Percentiles rank a stretch among this genome's conserved stretches.
These are phyloP conservation scores for Daldinia childiae DNA, from an alignment of 495 filamentous ascomycete species.

Conservation along the genomic window DNA sequence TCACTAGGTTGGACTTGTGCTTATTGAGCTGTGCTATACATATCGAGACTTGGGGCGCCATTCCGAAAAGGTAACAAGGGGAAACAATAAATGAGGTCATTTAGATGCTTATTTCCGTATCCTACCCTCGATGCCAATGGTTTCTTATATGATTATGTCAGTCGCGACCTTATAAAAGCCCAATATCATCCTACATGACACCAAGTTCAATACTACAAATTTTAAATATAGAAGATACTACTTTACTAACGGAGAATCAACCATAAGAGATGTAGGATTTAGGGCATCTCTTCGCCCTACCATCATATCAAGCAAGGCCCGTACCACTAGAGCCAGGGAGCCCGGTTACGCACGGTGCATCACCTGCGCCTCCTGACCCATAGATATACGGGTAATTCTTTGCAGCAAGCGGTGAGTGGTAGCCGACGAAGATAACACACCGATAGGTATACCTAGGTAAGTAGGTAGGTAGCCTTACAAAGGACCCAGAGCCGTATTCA, in stretches of 20 bases:
- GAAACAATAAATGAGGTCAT: neutral
- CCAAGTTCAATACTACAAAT: neutral
- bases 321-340: neutral
- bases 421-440: neutral
- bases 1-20: neutral
- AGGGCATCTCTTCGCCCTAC: neutral
- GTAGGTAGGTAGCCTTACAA: neutral
- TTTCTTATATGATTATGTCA: conserved; percentile 1
- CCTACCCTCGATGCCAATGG: neutral
- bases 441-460: neutral
- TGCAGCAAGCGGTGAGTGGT: neutral
- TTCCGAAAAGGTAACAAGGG: neutral
- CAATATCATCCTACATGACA: neutral
- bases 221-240: neutral
- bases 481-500: neutral
- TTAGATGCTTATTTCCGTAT: neutral
- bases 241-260: neutral
- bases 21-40: conserved; percentile 6
- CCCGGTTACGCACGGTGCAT: neutral
- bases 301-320: neutral
- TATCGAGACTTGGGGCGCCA: neutral
- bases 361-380: neutral
- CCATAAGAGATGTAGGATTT: neutral
- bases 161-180: neutral
- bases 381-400: conserved; percentile 3